Evolutionary conservation across 495 filamentous ascomycete species (phyloP), one percentile per base, ranked within the genome.

Genomic region (Daldinia bambusicola): DNA sequence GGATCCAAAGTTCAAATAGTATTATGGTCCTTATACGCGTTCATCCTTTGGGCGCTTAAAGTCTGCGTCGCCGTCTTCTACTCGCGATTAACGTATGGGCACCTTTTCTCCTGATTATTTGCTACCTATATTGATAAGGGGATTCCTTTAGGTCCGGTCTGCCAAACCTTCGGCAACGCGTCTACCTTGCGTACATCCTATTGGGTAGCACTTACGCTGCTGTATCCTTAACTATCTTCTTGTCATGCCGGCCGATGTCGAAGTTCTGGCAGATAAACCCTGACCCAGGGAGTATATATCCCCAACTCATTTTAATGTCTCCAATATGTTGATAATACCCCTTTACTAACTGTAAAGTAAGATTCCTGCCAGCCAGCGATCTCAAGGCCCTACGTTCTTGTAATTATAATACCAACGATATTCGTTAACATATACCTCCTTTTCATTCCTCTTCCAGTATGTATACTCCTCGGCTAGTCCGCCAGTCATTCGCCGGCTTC

Each of bases 231-330:
- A 83, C 85, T 0, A 85, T 90, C 58, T 78, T 89, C 2, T 77
- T 88, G 0, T 80, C 83, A 2, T 91, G 89, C 69, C 76, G 75
- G 37, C 85, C 85, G 4, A 73, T 88, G 4, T 63, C 82, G 12
- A 84, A 82, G 56, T 80, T 84, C 66, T 88, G 86, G 86, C 86
- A 88, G 70, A 88, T 88, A n/a, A 81, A 84, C 56, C 85, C 86
- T 0, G 69, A 87, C 31, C 86, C 86, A 6, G 85, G 85, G 2
- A 74, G 9, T 61, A 86, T 81, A 82, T 41, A 45, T 74, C 4
- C 16, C 51, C n/a, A 2, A 20, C 13, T 18, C n/a, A 30, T 12
- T 38, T 37, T 3, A 12, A 12, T 43, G 34, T 10, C 9, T 10
- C 9, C 9, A 5, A 36, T 36, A 36, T 1, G 1, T 36, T 1